Evolutionary conservation across 1,284 basidiomycete genomes (phyloP), one percentile per base, ranked within the genome.

Genomic region (Microbotryum lychnidis-dioicae): DNA sequence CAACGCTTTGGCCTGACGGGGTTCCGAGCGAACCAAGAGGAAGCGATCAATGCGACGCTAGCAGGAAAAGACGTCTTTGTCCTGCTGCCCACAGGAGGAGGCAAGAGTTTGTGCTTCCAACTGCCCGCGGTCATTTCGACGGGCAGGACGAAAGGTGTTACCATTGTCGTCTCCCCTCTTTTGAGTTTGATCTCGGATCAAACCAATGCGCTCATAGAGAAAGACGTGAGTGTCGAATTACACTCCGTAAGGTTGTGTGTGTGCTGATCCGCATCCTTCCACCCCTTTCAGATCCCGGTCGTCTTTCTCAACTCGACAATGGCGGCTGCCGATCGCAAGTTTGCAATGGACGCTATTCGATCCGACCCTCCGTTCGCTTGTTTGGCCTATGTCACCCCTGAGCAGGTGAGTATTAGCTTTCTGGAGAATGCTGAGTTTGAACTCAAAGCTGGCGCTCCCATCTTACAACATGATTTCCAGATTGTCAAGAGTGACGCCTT

Each of bases 1-100:
- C 73, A 77, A 2, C 80, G 83, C 1, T 97, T 97, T 75, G 77
- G 79, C 9, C 78, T 97, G 4, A 71, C 80, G 0, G 71, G 73
- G 0, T 97, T 97, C 75, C 84, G 93, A 18, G 77, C 76, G 6
- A 89, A 97, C 73, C 96, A 97, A 74, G 81, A 90, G 46, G 86
- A 90, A 71, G 91, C 89, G 0, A 89, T 97, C 70, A 82, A 84
- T 55, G 86, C 86, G 4, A 86, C 88, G 0, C 79, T 98, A 74
- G 78, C 80, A 1, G 91, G 87, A 3, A 81, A 80, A 54, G 93
- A 98, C 72, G 90, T 92, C 16, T 92, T 97, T 69, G 89, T 97
- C 21, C 81, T 98, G 7, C 94, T 97, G 85, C 94, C 96, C 0
- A 98, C 94, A 0, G 94, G 94, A 31, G 94, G 93, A 7, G 94